phyloP scores from a whole-genome alignment of 306 rosid genomes.

The Prunus dulcis region DNA sequence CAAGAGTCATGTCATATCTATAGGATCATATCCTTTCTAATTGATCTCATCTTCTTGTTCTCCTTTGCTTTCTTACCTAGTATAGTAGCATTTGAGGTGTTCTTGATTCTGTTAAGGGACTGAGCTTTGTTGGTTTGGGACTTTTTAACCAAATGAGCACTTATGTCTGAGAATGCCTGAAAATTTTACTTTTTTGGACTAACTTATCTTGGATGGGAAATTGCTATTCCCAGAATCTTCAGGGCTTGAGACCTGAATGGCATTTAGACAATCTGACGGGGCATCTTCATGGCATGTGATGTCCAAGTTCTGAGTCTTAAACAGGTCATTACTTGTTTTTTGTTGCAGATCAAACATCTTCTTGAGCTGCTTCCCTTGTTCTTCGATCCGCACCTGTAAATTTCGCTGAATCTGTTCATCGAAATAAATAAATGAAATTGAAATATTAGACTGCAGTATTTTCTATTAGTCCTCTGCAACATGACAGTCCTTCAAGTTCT shows the following conservation, averaged over 20 bases:
- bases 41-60: not conserved
- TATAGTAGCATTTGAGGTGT: not conserved
- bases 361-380: conserved; percentile 44
- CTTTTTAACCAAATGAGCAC: not conserved
- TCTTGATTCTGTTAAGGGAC: not conserved
- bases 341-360: conserved; percentile 47
- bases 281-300: conserved; percentile 7
- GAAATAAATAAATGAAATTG: not conserved
- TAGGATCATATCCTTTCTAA: not conserved
- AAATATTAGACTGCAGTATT: not conserved
- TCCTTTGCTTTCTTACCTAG: not conserved
- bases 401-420: conserved; percentile 34
- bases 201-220: conserved; percentile 36
- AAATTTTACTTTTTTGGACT: not conserved
- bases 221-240: conserved; percentile 18
- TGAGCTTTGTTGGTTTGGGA: not conserved
- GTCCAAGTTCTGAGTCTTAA: conserved; percentile 17
- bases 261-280: conserved; percentile 17
- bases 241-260: conserved; percentile 7
- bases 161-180: not conserved
- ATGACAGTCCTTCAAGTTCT: not conserved
- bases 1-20: not conserved
- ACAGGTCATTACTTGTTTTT: conserved; percentile 16
- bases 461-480: not conserved
- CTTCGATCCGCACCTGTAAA: conserved; percentile 43